Evolutionary conservation across 2,329 filamentous ascomycete species (phyloP).

Genomic region (Erysiphe pulchra): DNA sequence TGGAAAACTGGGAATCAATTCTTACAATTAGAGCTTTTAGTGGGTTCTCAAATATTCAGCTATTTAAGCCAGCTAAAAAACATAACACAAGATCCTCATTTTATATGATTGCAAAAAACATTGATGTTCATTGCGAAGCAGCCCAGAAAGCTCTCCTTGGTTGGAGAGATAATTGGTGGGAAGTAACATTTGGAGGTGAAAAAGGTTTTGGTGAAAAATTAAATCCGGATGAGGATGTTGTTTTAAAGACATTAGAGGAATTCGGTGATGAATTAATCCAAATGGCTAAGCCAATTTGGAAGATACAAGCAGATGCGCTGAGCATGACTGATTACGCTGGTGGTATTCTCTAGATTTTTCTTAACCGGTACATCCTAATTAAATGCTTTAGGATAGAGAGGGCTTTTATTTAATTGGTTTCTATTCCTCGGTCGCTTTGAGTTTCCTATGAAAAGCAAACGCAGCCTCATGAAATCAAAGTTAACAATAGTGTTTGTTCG

Average conservation of each 20-base stretch:
- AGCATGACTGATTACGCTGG: not conserved
- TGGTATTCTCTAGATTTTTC: not conserved
- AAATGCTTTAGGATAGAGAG: no score
- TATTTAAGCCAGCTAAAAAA: constrained; percentile 8
- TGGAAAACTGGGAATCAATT: constrained; percentile 5
- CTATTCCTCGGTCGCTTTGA: no score
- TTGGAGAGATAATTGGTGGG: constrained; percentile 6
- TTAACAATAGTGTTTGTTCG: no score
- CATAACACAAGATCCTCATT: constrained; percentile 7
- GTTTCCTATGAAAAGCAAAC: no score
- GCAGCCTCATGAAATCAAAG: no score
- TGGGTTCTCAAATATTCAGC: constrained; percentile 6
- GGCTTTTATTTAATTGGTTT: no score
- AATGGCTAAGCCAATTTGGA: constrained; percentile 3
- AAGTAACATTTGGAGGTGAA: constrained; percentile 4
- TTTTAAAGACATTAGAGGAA: constrained; percentile 1
- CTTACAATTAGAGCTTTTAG: constrained; percentile 6
- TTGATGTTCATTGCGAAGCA: constrained; percentile 1
- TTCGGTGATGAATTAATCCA: constrained; percentile 2
- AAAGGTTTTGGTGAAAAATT: constrained; percentile 1
- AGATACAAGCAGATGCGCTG: constrained; percentile 3
- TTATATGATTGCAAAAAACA: constrained; percentile 9
- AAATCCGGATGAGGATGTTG: constrained; percentile 1
- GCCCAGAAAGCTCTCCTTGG: constrained; percentile 1
- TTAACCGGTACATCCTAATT: no score